A percentile compares a stretch with the other conserved stretches of the same genome.
These are phyloP conservation scores for Lepidium africanum DNA, from an alignment of 345 rosid genomes.

Conservation along the genomic window DNA sequence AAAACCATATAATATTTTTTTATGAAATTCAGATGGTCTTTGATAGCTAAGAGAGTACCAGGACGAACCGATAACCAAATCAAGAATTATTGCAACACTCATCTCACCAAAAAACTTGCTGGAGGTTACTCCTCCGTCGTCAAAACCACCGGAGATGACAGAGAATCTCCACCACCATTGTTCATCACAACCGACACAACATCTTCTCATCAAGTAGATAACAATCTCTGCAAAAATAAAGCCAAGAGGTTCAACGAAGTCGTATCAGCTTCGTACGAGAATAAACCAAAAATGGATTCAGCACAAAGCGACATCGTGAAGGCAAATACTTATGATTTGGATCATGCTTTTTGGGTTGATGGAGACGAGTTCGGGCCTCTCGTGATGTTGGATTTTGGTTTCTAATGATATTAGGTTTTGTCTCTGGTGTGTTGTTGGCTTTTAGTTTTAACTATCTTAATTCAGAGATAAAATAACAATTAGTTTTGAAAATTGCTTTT, in stretches of 20 bases:
- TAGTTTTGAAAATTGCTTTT: too few species aligned
- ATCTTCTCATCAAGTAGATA: constrained; percentile 49
- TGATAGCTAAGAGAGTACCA: constrained; percentile 53
- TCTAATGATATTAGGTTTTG: constrained; percentile 21
- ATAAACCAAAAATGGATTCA: neutral
- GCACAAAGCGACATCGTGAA: neutral
- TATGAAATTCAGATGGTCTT: constrained; percentile 39
- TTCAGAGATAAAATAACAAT: neutral
- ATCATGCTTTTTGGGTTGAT: constrained; percentile 29
- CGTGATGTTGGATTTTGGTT: constrained; percentile 25
- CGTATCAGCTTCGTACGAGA: too few species aligned
- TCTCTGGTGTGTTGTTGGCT: neutral
- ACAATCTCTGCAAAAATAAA: constrained; percentile 23
- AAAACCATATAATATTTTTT: neutral
- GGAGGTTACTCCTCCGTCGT: constrained; percentile 3
- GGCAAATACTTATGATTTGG: neutral
- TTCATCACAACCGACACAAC: constrained; percentile 43
- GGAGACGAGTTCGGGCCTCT: constrained; percentile 25
- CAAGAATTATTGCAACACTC: constrained; percentile 55
- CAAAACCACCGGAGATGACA: neutral
- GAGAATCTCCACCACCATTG: constrained; percentile 8
- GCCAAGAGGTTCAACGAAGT: neutral
- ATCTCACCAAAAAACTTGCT: constrained; percentile 37
- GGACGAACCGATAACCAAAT: constrained; percentile 61
- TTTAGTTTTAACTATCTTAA: neutral